These are phyloP conservation scores for Zarea fungicola DNA, from an alignment of 2,329 filamentous ascomycete genomes.

Conservation along the genomic window DNA sequence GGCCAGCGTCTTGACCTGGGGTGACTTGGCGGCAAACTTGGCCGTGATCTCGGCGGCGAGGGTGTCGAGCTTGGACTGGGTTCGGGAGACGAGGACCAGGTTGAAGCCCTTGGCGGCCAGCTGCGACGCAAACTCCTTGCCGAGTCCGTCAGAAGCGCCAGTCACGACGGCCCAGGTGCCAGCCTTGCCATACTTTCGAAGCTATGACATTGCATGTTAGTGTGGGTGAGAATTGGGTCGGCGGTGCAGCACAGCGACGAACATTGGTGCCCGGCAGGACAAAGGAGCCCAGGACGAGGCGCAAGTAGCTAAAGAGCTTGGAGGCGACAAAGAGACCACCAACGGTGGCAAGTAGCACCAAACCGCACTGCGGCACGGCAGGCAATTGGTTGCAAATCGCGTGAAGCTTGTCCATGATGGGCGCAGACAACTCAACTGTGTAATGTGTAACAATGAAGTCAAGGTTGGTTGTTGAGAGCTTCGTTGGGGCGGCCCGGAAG, in stretches of 20 bases:
- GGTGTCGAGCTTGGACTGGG: constrained; percentile 79
- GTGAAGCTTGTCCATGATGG: constrained; percentile 19
- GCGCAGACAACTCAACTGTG: neutral
- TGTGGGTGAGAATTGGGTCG: constrained; percentile 15
- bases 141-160: constrained; percentile 91
- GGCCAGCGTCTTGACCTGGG: constrained; percentile 71
- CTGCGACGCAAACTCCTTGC: constrained; percentile 91
- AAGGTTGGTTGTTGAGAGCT: constrained; percentile 11
- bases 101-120: constrained; percentile 92
- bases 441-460: neutral
- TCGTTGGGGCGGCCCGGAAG: neutral
- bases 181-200: constrained; percentile 83
- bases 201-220: constrained; percentile 42
- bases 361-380: constrained; percentile 38
- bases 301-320: constrained; percentile 53
- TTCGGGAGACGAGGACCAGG: constrained; percentile 89
- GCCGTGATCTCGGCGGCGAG: constrained; percentile 70
- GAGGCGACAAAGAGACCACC: constrained; percentile 55
- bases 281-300: constrained; percentile 63
- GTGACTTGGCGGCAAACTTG: constrained; percentile 55
- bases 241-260: constrained; percentile 25
- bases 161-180: constrained; percentile 94
- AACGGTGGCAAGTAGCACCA: constrained; percentile 45
- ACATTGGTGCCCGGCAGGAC: constrained; percentile 60
- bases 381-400: constrained; percentile 25